Base-by-base conservation (phyloP, 371 early-diverging fungal species). In the Paraphysoderma sedebokerense region DNA sequence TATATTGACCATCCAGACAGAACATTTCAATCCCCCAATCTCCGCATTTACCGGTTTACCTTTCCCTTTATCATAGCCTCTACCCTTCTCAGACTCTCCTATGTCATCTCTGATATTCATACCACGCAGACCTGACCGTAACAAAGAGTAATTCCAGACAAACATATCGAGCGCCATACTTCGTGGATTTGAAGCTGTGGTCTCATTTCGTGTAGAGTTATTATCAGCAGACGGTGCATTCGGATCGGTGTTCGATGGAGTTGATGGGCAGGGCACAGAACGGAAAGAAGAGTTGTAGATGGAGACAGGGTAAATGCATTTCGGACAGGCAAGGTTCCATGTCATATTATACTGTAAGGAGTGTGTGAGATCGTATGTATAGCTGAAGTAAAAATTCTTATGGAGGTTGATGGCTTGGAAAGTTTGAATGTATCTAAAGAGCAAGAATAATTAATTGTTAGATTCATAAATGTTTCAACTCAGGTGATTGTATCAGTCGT, bases 281-380 rank as follows among this genome's bases (percentile, higher is more conserved):
- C 6, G 39, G 26, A 39, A 2, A 38, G 20, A 26, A 4, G 13
- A 34, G 13, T n/a, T 8, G 20, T 12, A 38, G 38, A 12, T 38
- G 38, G 24, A 22, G 35, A 34, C 5, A 19, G 4, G 5, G 22
- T 19, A 5, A 38, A 19, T 38, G 19, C 22, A 9, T 3, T 19
- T 24, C 3, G 28, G 5, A 26, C 27, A 13, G 5, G 30, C 30
- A 9, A 28, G 62, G 17, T 65, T 55, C 35, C 62, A 59, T 4
- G 73, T 70, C 74, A 97, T 70, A 54, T 95, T 93, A 52, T 74
- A 70, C 56, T 97, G 98, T 27, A 97, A 62, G 1, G 87, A 78
- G 39, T 84, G 71, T 1, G 92, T 89, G 15, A 97, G 68, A 59
- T 97, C 92, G 56, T 93, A 97, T 1, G 90, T 87, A 49, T 89